Percentiles rank a stretch among this genome's conserved stretches.
These are phyloP conservation scores for Xylaria acuta DNA, from an alignment of 495 filamentous ascomycete genomes.

Conservation along the genomic window DNA sequence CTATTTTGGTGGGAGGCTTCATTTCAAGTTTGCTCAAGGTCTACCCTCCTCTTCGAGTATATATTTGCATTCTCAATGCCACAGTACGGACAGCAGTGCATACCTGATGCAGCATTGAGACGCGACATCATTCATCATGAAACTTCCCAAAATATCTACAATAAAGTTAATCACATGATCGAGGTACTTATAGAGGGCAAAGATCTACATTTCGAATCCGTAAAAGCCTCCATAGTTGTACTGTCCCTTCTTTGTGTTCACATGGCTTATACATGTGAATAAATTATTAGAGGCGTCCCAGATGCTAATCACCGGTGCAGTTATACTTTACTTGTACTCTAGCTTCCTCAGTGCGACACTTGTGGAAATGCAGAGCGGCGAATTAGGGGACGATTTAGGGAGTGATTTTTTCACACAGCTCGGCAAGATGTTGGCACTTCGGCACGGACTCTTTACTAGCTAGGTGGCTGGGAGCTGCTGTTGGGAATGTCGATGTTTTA, in stretches of 20 bases:
- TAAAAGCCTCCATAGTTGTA: background rate
- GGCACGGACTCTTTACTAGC: background rate
- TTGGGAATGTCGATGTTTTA: background rate
- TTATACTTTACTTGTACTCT: too few relatives aligned
- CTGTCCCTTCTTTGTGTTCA: background rate
- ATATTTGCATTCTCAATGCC: background rate
- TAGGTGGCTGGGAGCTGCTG: background rate
- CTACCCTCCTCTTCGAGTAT: background rate
- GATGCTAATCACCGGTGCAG: too few relatives aligned
- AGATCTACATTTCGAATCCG: background rate
- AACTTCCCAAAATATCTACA: background rate
- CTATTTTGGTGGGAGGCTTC: background rate
- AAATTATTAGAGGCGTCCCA: background rate
- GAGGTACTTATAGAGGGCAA: background rate
- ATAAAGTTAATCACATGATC: conserved; percentile 1
- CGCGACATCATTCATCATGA: background rate
- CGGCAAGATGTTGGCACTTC: background rate
- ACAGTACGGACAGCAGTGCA: background rate
- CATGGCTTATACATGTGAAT: background rate
- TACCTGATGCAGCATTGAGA: background rate
- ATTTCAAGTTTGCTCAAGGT: background rate
- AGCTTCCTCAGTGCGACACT: background rate
- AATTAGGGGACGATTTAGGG: background rate
- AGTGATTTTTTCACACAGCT: background rate
- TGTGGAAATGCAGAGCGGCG: background rate